phyloP scores from a whole-genome alignment of 192 early-diverging fungal genomes.

The Chytriomyces hyalinus region DNA sequence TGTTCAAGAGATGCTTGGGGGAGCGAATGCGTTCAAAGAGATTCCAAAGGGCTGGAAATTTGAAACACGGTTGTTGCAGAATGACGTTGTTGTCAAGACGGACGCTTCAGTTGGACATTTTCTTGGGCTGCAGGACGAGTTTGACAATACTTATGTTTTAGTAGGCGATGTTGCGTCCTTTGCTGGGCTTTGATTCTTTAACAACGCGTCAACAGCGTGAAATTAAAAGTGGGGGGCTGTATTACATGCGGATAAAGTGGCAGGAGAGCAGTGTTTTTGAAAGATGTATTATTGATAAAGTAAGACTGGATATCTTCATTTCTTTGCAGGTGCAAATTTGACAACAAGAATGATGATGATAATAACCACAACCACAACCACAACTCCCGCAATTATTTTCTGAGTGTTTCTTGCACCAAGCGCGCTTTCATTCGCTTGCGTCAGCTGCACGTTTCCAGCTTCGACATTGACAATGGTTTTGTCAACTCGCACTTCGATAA shows the following conservation, averaged over 20 bases:
- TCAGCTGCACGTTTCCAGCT: slow-evolving; percentile 6
- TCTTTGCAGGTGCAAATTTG: too few species aligned
- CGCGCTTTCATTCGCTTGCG: neutral
- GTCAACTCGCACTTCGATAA: neutral
- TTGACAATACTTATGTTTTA: neutral
- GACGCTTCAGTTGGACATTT: neutral
- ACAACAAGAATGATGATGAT: neutral
- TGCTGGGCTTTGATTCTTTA: neutral
- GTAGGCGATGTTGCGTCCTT: neutral
- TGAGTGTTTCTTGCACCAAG: slow-evolving; percentile 1
- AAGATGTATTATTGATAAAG: too few species aligned
- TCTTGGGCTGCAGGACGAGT: neutral
- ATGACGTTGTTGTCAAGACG: neutral
- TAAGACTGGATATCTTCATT: too few species aligned
- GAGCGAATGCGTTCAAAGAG: neutral
- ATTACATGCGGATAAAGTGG: too few species aligned
- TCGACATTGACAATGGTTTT: neutral
- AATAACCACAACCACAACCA: slow-evolving; percentile 7
- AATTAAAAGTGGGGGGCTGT: too few species aligned
- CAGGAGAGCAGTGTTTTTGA: too few species aligned
- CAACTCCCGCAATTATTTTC: neutral
- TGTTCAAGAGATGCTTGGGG: neutral
- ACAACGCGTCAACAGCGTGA: too few species aligned
- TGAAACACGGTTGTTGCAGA: neutral
- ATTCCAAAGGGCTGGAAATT: neutral